Evolutionary conservation across 257 asterid species (phyloP), one percentile per base, ranked within the genome.

Genomic region (Petunia axillaris): DNA sequence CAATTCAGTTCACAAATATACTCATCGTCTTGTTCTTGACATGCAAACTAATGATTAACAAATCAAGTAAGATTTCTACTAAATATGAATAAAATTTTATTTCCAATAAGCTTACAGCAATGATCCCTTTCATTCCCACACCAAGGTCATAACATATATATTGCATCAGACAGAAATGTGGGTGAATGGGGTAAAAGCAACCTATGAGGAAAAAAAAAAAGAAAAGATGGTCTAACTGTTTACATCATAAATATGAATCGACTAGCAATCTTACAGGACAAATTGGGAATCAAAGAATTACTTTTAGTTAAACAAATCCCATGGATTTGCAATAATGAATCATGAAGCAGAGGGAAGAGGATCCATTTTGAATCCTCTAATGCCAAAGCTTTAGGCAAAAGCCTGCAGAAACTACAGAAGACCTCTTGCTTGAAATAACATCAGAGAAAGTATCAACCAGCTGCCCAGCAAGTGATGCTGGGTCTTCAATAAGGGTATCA

Each of bases 301-400:
- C 43, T 41, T 77, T 55, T 36, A 16, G 54, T 25, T 77, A 25
- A 59, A 40, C 57, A 58, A 36, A 64, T 13, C 73, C 39, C 41
- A 64, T 36, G 73, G 39, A 64, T 36, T 36, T 64, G 65, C 53
- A 16, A 43, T 11, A 40, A 55, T 76, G 57, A 57, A 53, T 76
- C n/a, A 44, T 68, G 58, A 39, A 76, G 67, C 50, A 44, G 57
- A 39, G 71, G 14, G 64, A 16, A 39, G 80, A 77, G 80, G 54
- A 57, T 59, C 43, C 78, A 50, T 71, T 73, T 46, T 6, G 62
- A 73, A 48, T n/a, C 64, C 78, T 65, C 89, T 77, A 95, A 79
- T 95, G 99, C 97, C 97, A 95, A 54, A 95, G 98, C 91, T 89
- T 95, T 80, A 88, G 65, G 89, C 98, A 93, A 82, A 95, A 95